These are phyloP conservation scores for Paradendryphiella salina DNA, from an alignment of 2,329 filamentous ascomycete species.

Conservation along the genomic window DNA sequence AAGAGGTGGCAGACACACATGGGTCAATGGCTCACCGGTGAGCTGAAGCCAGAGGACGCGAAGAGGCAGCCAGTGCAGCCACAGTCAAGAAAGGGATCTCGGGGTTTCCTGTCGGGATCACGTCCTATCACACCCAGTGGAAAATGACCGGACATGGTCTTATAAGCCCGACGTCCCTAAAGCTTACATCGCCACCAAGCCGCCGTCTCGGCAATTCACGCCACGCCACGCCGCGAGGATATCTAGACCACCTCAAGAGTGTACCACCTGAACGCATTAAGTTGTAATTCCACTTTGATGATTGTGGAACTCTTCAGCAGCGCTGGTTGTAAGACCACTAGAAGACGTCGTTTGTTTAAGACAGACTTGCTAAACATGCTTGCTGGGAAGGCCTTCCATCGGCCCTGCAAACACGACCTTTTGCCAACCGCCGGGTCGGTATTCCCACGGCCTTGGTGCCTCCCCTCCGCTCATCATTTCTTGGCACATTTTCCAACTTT, in stretches of 20 bases:
- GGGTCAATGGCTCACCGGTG: slow-evolving; percentile 46
- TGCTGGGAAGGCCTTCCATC: too few species aligned
- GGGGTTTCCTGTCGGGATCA: slow-evolving; percentile 5
- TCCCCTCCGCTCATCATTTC: too few species aligned
- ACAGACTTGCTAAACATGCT: background rate
- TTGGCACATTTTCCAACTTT: too few species aligned
- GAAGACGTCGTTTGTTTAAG: background rate
- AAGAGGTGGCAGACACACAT: slow-evolving; percentile 47
- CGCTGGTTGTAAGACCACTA: background rate
- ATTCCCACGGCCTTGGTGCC: background rate
- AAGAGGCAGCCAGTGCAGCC: slow-evolving; percentile 11
- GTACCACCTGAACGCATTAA: background rate
- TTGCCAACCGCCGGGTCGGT: background rate
- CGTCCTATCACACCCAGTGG: slow-evolving; percentile 6
- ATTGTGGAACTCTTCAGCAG: background rate
- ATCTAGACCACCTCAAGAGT: background rate
- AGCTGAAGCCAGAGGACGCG: slow-evolving; percentile 35
- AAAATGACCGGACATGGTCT: background rate
- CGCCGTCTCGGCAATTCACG: background rate
- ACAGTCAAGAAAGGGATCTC: slow-evolving; percentile 11
- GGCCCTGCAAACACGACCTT: background rate
- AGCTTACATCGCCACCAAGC: background rate
- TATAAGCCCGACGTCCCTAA: background rate
- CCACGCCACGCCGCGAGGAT: background rate
- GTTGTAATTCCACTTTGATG: background rate